phyloP scores from a whole-genome alignment of 805 yeast species.

The Candida corydali region DNA sequence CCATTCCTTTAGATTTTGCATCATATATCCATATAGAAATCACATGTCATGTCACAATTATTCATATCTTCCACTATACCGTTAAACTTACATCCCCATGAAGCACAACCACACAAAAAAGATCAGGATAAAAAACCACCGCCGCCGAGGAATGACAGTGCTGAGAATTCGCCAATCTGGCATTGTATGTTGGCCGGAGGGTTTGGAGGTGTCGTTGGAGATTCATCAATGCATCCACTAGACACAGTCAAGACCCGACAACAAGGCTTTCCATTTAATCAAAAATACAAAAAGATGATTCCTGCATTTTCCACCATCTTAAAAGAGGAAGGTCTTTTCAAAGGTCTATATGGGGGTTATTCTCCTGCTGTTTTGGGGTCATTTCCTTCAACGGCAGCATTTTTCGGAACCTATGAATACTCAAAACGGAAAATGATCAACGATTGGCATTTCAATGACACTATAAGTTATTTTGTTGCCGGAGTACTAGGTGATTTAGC shows the following conservation, averaged over 20 bases:
- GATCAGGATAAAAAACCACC: constrained; percentile 8
- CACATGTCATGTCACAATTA: constrained; percentile 19
- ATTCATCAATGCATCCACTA: constrained; percentile 87
- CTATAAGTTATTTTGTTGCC: constrained; percentile 72
- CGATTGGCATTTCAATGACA: constrained; percentile 66
- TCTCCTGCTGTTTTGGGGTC: constrained; percentile 89
- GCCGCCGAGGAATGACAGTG: background rate
- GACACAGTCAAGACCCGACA: constrained; percentile 97
- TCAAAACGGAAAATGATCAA: constrained; percentile 68
- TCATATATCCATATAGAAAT: background rate
- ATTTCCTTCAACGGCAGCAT: constrained; percentile 90
- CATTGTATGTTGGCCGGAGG: constrained; percentile 86
- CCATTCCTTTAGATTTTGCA: background rate
- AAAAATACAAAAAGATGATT: constrained; percentile 69
- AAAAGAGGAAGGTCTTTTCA: constrained; percentile 74
- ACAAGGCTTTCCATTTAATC: constrained; percentile 78
- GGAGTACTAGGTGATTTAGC: constrained; percentile 95
- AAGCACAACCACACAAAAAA: constrained; percentile 8
- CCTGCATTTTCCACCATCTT: constrained; percentile 75
- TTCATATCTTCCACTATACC: constrained; percentile 34
- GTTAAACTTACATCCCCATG: constrained; percentile 26
- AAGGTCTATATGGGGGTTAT: constrained; percentile 91
- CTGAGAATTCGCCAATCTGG: constrained; percentile 38
- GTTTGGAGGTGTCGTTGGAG: constrained; percentile 91
- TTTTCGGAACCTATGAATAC: constrained; percentile 85